Conservation (phyloP, 305 asterid species). For the Petunia hybrid region DNA sequence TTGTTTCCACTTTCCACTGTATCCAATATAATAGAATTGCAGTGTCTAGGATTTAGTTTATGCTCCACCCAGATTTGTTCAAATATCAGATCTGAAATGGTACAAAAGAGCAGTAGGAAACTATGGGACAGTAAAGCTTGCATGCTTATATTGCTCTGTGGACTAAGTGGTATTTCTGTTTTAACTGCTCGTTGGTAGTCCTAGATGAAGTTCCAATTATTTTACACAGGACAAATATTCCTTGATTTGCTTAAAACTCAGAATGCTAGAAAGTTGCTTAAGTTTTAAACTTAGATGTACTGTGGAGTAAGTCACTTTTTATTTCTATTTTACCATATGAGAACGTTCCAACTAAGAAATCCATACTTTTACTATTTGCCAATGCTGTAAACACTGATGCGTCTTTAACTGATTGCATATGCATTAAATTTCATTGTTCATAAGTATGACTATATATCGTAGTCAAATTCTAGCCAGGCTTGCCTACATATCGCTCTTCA, state of each 20-base stretch:
- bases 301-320: neutral
- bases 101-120: neutral
- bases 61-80: neutral
- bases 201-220: neutral
- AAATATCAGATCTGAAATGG: no score
- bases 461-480: neutral
- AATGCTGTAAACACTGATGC: neutral
- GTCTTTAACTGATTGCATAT: neutral
- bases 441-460: neutral
- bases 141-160: neutral
- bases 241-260: neutral
- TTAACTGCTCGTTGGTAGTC: neutral
- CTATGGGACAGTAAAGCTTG: neutral
- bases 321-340: neutral
- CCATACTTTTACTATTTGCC: neutral
- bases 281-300: neutral
- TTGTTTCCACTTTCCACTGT: no score
- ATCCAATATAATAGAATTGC: no score
- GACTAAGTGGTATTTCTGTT: neutral
- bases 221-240: neutral
- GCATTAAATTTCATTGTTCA: neutral
- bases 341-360: neutral
- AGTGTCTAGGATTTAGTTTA: neutral
- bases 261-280: neutral
- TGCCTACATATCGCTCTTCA: neutral